Base-by-base conservation (phyloP, 495 filamentous ascomycete genomes). In the Hypoxylon perforatum region DNA sequence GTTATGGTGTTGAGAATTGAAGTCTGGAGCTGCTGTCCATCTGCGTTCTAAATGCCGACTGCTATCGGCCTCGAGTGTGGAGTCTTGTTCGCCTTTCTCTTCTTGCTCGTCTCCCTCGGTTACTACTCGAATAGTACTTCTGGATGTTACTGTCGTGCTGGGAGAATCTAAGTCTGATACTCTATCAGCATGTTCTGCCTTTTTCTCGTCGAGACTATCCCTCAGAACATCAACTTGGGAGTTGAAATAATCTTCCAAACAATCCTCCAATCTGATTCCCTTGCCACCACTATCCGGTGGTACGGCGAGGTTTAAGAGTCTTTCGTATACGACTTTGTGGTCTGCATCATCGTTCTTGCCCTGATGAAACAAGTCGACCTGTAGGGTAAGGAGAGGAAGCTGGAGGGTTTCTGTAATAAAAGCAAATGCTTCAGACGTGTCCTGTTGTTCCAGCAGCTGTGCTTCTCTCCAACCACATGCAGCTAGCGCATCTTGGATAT, bases 221-320 rank as follows among this genome's bases (percentile, higher is more conserved):
- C 95, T 84, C 61, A 88, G 91, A 8, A 99, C 93, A 73, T 97
- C 95, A 51, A 99, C 91, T 51, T 86, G 84, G 66, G 94, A 96
- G 77, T 97, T 97, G 81, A 99, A 99, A 75, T 97, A 97, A 35
- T 88, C 83, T 69, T 97, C 94, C 35, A 99, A 79, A 70, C 94
- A 97, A 58, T 93, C 91, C 73, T 99, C 95, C 44, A 99, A 78
- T 9, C 88, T 91, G 28, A 97, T 82, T 0, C 81, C 80, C 23
- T 85, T 83, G 5, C 88, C 89, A 4, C 84, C 80, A 45, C 90
- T 85, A 8, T 81, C 76, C 0, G 86, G 79, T 3, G 92, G 92
- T 19, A 97, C 88, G 1, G 92, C 92, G 56, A 99, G 88, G 65
- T 97, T 94, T n/a, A 99, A 84, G 38, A 97, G 74, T 51, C 95